A percentile compares a stretch with the other conserved stretches of the same genome.
These are phyloP conservation scores for Penicillium malachiteum DNA, from an alignment of 495 filamentous ascomycete species.

Conservation along the genomic window DNA sequence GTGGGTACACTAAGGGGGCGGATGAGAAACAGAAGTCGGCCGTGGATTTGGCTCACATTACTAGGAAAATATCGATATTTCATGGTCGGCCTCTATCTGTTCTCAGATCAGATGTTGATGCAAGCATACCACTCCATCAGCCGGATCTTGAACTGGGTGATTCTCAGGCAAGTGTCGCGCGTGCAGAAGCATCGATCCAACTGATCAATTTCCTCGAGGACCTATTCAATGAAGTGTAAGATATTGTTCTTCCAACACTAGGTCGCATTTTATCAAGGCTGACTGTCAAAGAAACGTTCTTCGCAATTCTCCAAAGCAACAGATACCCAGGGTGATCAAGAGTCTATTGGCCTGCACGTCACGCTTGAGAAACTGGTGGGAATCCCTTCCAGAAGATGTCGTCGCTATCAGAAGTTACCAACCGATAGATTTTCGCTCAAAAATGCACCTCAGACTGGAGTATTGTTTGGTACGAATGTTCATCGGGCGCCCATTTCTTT, in stretches of 20 bases:
- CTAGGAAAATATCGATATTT: constrained; percentile 27
- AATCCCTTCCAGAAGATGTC: constrained; percentile 17
- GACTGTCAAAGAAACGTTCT: constrained; percentile 14
- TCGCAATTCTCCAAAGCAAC: constrained; percentile 13
- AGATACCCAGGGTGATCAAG: constrained; percentile 13
- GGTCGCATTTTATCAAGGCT: neutral
- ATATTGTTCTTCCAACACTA: neutral
- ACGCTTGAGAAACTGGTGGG: constrained; percentile 27
- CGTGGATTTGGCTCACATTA: neutral
- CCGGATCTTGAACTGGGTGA: constrained; percentile 4
- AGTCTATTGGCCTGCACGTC: constrained; percentile 11
- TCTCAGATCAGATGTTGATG: constrained; percentile 30
- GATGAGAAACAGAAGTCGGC: no score
- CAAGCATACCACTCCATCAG: constrained; percentile 25
- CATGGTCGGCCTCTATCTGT: constrained; percentile 40
- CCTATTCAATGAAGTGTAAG: constrained; percentile 27
- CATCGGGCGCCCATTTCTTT: constrained; percentile 34
- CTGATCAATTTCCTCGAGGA: constrained; percentile 27
- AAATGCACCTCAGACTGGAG: constrained; percentile 31
- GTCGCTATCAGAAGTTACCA: neutral
- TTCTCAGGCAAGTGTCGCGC: constrained; percentile 5
- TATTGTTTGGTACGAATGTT: constrained; percentile 34
- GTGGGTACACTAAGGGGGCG: constrained; percentile 8
- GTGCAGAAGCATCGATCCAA: constrained; percentile 22
- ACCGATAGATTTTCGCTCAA: constrained; percentile 12